Conservation (phyloP, 2,329 filamentous ascomycete species). For the Sporothrix globosa region DNA sequence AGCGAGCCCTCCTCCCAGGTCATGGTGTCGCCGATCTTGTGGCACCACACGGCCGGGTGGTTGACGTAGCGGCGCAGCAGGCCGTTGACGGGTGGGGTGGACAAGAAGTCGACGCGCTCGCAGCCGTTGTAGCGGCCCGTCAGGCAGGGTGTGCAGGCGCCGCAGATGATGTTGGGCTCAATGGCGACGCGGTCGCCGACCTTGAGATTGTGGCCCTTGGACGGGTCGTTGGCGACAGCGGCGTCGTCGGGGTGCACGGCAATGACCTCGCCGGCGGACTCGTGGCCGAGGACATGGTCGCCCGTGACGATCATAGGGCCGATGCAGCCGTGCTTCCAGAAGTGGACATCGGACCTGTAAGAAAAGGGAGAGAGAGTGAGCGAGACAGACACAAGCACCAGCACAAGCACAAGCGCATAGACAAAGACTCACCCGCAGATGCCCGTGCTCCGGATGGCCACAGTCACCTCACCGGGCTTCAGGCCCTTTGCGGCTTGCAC, state of each 20-base stretch:
- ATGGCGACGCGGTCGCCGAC: constrained; percentile 89
- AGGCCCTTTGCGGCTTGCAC: constrained; percentile 68
- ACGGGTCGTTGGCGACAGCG: constrained; percentile 42
- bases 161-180: constrained; percentile 93
- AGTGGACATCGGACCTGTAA: constrained; percentile 84
- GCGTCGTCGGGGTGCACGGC: constrained; percentile 63
- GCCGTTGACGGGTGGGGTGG: constrained; percentile 85
- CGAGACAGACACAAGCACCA: not conserved
- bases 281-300: constrained; percentile 92
- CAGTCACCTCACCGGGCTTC: constrained; percentile 79
- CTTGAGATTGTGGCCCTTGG: constrained; percentile 72
- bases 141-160: constrained; percentile 85
- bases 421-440: constrained; percentile 76
- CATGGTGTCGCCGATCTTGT: constrained; percentile 86
- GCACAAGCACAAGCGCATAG: not conserved
- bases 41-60: constrained; percentile 92
- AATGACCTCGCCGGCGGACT: constrained; percentile 83
- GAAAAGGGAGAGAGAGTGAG: constrained; percentile 2
- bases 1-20: constrained; percentile 88
- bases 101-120: constrained; percentile 81
- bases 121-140: constrained; percentile 96
- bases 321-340: constrained; percentile 95
- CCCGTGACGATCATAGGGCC: constrained; percentile 91
- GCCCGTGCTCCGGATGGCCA: constrained; percentile 90
- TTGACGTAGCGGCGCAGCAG: constrained; percentile 91